A percentile compares a stretch with the other conserved stretches of the same genome.
These are phyloP conservation scores for Candida loeiensis DNA, from an alignment of 805 yeast genomes.

Conservation along the genomic window DNA sequence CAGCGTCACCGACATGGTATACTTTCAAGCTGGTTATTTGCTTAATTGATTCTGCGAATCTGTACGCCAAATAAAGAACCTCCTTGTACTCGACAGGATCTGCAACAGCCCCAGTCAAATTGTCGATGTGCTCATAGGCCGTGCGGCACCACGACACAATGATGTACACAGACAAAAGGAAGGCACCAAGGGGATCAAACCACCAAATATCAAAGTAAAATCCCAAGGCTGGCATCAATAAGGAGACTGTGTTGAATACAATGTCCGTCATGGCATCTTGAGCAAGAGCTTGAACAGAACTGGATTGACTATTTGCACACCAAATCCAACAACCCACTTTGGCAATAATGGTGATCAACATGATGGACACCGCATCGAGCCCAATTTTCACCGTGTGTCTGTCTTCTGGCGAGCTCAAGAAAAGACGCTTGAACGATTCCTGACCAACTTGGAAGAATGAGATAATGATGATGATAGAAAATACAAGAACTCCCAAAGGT, in stretches of 20 bases:
- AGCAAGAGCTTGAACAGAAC: slow-evolving; percentile 73
- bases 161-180: slow-evolving; percentile 57
- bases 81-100: slow-evolving; percentile 59
- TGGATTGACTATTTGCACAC: slow-evolving; percentile 58
- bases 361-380: slow-evolving; percentile 49
- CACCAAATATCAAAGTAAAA: slow-evolving; percentile 54
- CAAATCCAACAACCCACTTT: slow-evolving; percentile 61
- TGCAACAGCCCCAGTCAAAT: slow-evolving; percentile 73
- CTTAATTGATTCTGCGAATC: slow-evolving; percentile 66
- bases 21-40: slow-evolving; percentile 64
- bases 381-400: slow-evolving; percentile 46
- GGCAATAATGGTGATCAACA: slow-evolving; percentile 58
- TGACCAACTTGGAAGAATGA: slow-evolving; percentile 72
- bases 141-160: slow-evolving; percentile 60
- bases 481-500: slow-evolving; percentile 74
- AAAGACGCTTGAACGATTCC: slow-evolving; percentile 51
- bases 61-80: slow-evolving; percentile 59
- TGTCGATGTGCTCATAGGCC: slow-evolving; percentile 69
- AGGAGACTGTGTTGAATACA: slow-evolving; percentile 66
- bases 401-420: slow-evolving; percentile 30
- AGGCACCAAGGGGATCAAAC: slow-evolving; percentile 75
- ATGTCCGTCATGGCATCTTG: slow-evolving; percentile 82
- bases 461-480: slow-evolving; percentile 65
- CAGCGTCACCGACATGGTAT: slow-evolving; percentile 74
- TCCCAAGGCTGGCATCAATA: slow-evolving; percentile 67